Base-by-base conservation (phyloP, 805 yeast genomes). In the Metschnikowia baotianmanensis region DNA sequence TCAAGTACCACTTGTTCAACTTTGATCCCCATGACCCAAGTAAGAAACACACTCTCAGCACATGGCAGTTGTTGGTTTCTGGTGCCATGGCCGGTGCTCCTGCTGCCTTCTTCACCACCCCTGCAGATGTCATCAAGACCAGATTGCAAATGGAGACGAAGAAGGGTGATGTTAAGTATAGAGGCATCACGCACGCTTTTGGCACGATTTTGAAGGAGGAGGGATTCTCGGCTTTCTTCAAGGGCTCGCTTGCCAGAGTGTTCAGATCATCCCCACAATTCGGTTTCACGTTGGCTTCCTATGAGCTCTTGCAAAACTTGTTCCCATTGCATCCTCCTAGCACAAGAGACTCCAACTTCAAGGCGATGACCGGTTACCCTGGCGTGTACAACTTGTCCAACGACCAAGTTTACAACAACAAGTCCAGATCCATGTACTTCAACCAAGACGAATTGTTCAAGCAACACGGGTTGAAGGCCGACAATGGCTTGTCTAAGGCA, bases 61-160 rank as follows among this genome's bases (percentile, higher is more conserved):
- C 95, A 21, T 82, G 91, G 84, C 96, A 91, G 64, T 71, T 93
- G 50, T 76, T 91, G 45, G 61, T 78, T 4, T 78, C 95, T 46
- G 99, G 99, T 63, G 97, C 96, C 9, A 61, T 90, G 48, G 98
- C 99, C 11, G 99, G 98, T 59, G 88, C 95, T 71, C 99, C 99
- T 8, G 95, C 98, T 22, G 98, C 98, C 9, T 91, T 85, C 62
- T 70, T 90, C 51, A 91, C 99, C 2, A 91, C 99, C 0, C 99
- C 99, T 2, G 89, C 88, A 57, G 99, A 91, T 71, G 98, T 91
- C 35, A 86, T 93, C 55, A 91, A 91, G 69, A 91, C 99, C 3
- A 82, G 98, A 64, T 71, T 91, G 49, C 99, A 91, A 68, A 82
- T 88, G 45, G 95, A 82, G 60, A 74, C 87, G 5, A 80, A 83